A percentile compares a stretch with the other conserved stretches of the same genome.
Evolutionary conservation across 2,329 filamentous ascomycete genomes (phyloP).

Genomic region (Bipolaris victoriae): DNA sequence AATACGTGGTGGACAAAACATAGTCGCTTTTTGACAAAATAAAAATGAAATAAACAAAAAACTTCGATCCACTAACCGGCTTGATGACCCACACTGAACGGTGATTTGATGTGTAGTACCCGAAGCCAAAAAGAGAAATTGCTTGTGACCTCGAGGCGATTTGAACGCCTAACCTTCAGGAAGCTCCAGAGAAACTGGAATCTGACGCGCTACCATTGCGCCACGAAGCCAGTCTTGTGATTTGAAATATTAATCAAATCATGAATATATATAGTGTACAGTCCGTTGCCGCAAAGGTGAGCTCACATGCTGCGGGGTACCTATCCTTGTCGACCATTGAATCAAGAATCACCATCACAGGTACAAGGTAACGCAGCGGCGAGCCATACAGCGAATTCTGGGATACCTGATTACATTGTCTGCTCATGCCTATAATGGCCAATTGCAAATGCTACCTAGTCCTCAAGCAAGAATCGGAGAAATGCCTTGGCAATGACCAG

Average conservation of each 20-base stretch:
- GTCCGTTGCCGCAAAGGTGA: no score
- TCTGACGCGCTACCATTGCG: constrained; percentile 23
- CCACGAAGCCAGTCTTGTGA: constrained; percentile 17
- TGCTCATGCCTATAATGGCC: background rate
- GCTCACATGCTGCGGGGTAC: no score
- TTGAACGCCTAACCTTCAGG: constrained; percentile 23
- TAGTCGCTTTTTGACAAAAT: background rate
- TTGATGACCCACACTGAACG: no score
- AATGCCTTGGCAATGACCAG: constrained; percentile 76
- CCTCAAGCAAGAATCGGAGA: constrained; percentile 74
- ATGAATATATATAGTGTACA: background rate
- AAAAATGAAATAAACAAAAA: background rate
- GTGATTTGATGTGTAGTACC: no score
- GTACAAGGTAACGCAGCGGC: no score
- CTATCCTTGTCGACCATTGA: no score
- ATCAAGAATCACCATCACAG: no score
- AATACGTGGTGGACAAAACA: background rate
- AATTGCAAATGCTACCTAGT: constrained; percentile 14
- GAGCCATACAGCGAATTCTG: background rate
- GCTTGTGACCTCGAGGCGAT: constrained; percentile 19
- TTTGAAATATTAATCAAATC: background rate
- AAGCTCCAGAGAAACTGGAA: constrained; percentile 19
- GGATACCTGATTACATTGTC: no score
- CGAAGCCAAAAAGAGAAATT: background rate
- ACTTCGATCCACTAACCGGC: no score